These are phyloP conservation scores for Hordeum marinum DNA, from an alignment of 176 grass and related monocot genomes.

Conservation along the genomic window DNA sequence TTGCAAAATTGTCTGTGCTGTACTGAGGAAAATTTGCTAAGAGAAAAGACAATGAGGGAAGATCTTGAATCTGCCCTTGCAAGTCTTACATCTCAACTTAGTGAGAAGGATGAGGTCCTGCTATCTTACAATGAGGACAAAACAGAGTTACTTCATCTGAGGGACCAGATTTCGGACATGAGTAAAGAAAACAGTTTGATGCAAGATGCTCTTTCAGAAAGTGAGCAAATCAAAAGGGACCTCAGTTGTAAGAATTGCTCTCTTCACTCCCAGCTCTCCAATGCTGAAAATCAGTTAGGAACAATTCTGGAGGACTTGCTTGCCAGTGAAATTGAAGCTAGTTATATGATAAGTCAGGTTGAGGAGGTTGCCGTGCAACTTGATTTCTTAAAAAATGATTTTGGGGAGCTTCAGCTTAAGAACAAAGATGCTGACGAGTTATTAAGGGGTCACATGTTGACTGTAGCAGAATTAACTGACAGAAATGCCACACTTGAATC, in stretches of 20 bases:
- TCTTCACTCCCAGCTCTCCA: slow-evolving; percentile 34
- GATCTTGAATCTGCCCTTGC: slow-evolving; percentile 61
- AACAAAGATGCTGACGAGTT: slow-evolving; percentile 34
- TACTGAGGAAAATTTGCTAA: slow-evolving; percentile 33
- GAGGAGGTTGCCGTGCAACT: slow-evolving; percentile 41
- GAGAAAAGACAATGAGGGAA: slow-evolving; percentile 55
- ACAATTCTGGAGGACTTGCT: slow-evolving; percentile 51
- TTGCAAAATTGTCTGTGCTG: slow-evolving; percentile 41
- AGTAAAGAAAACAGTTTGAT: slow-evolving; percentile 60
- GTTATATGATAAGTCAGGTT: slow-evolving; percentile 57
- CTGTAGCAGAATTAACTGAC: slow-evolving; percentile 43
- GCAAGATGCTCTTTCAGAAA: slow-evolving; percentile 55
- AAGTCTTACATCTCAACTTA: slow-evolving; percentile 60
- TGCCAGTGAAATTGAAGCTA: slow-evolving; percentile 67
- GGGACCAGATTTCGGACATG: slow-evolving; percentile 41
- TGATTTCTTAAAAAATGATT: slow-evolving; percentile 42
- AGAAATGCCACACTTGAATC: slow-evolving; percentile 48
- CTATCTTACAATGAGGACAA: slow-evolving; percentile 69
- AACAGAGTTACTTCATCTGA: slow-evolving; percentile 51
- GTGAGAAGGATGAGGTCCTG: slow-evolving; percentile 62
- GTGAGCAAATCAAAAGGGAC: slow-evolving; percentile 58
- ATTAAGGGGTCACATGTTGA: slow-evolving; percentile 28
- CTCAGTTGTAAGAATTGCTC: slow-evolving; percentile 39
- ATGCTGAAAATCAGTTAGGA: slow-evolving; percentile 55
- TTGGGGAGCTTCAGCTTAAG: slow-evolving; percentile 46